Conservation (phyloP, 73 alveolate genomes). For the Loxodes magnus region DNA sequence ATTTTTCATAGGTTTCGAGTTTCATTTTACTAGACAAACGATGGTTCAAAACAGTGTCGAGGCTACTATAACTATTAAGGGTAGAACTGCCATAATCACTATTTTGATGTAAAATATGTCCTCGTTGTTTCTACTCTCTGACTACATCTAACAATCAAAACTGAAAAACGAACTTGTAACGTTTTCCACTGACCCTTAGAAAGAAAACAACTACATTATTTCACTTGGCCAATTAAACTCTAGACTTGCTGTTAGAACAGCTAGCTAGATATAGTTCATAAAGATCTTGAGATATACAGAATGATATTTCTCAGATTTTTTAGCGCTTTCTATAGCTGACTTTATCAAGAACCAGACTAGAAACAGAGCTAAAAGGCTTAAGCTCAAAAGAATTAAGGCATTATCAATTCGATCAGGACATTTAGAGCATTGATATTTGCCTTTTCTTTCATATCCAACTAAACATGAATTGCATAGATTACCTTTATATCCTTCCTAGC, state of each 20-base stretch:
- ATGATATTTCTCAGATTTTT: constrained; percentile 12
- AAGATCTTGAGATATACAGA: constrained; percentile 45
- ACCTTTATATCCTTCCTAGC: too few relatives aligned
- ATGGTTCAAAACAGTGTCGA: constrained; percentile 19
- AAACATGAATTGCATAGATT: constrained; percentile 44
- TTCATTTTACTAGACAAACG: constrained; percentile 3
- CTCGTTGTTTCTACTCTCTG: constrained; percentile 12
- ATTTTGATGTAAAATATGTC: constrained; percentile 21
- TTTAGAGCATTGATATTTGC: constrained; percentile 24
- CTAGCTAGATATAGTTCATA: constrained; percentile 35
- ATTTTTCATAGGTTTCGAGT: constrained; percentile 17
- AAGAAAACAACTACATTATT: background rate
- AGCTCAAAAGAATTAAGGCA: constrained; percentile 17
- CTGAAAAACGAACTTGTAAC: background rate
- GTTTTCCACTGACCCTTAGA: background rate
- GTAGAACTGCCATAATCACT: constrained; percentile 27
- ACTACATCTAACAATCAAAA: constrained; percentile 31
- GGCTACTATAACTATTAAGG: constrained; percentile 12
- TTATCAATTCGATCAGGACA: constrained; percentile 34
- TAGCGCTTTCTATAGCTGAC: constrained; percentile 24
- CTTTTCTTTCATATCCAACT: constrained; percentile 43
- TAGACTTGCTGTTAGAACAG: constrained; percentile 34
- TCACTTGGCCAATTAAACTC: constrained; percentile 44
- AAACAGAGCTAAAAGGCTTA: constrained; percentile 6
- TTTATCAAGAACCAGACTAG: constrained; percentile 24